Evolutionary conservation across 2,329 filamentous ascomycete species (phyloP).

Genomic region (Lecanoromycetidae sp.): DNA sequence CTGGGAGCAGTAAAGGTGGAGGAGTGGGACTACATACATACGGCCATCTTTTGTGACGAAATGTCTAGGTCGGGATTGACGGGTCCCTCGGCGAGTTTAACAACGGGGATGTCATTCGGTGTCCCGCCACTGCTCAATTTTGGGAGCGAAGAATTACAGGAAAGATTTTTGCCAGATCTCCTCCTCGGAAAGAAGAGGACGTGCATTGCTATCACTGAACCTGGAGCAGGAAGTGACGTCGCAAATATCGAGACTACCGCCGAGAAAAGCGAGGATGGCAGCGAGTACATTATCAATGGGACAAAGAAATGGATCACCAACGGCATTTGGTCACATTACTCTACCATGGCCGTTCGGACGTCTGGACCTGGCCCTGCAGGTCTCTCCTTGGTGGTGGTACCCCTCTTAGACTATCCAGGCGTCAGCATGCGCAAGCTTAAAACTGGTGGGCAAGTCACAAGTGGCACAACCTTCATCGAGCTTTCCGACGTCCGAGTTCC

Average conservation of each 20-base stretch:
- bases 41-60: conserved; percentile 58
- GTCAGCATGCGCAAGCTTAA: conserved; percentile 57
- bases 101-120: conserved; percentile 60
- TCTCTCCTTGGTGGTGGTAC: conserved; percentile 56
- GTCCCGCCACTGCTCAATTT: conserved; percentile 61
- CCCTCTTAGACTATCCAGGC: conserved; percentile 53
- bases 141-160: conserved; percentile 49
- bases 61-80: conserved; percentile 53
- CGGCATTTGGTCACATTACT: conserved; percentile 57
- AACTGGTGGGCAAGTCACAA: conserved; percentile 51
- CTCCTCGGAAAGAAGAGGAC: conserved; percentile 53
- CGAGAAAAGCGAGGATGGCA: conserved; percentile 48
- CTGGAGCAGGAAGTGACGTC: conserved; percentile 61
- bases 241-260: conserved; percentile 61
- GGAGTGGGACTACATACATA: conserved; percentile 62
- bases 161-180: conserved; percentile 55
- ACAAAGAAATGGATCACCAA: conserved; percentile 73
- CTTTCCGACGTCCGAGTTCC: conserved; percentile 64
- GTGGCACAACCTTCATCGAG: conserved; percentile 64
- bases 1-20: conserved; percentile 55
- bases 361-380: conserved; percentile 52
- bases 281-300: conserved; percentile 60
- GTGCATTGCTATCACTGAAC: conserved; percentile 71
- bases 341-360: conserved; percentile 61
- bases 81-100: conserved; percentile 54